These are phyloP conservation scores for Inga oerstediana DNA, from an alignment of 306 rosid genomes.

Conservation along the genomic window DNA sequence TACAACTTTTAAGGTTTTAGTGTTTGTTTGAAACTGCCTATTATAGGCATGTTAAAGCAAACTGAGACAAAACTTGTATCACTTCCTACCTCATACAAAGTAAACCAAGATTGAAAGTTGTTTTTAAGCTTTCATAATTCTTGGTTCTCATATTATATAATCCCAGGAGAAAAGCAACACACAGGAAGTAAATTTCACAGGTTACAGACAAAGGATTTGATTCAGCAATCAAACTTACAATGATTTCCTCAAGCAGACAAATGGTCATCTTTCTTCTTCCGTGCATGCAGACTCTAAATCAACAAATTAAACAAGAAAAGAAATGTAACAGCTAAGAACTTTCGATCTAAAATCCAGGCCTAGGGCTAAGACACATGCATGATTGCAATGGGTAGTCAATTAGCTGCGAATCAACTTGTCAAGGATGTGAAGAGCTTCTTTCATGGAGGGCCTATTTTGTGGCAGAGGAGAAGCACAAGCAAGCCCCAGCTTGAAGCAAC, in stretches of 20 bases:
- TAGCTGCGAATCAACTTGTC: slow-evolving; percentile 39
- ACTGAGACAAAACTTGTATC: too few relatives aligned
- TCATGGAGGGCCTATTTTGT: slow-evolving; percentile 87
- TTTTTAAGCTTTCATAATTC: background rate
- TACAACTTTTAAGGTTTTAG: background rate
- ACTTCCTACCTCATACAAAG: too few relatives aligned
- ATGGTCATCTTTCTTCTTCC: background rate
- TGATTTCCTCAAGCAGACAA: background rate
- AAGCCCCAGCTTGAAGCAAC: slow-evolving; percentile 70
- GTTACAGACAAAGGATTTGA: background rate
- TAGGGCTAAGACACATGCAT: slow-evolving; percentile 25
- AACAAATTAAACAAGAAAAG: slow-evolving; percentile 29
- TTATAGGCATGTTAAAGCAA: too few relatives aligned
- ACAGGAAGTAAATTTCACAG: background rate
- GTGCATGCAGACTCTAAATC: slow-evolving; percentile 23
- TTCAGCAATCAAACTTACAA: background rate
- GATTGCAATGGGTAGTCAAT: slow-evolving; percentile 10
- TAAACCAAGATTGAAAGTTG: too few relatives aligned
- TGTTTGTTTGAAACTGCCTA: too few relatives aligned
- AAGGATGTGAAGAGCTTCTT: slow-evolving; percentile 70
- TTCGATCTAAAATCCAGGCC: slow-evolving; percentile 29
- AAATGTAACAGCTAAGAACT: slow-evolving; percentile 8
- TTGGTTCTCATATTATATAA: background rate
- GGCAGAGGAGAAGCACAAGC: slow-evolving; percentile 64
- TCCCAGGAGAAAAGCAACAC: background rate